Conservation (phyloP, 2,329 filamentous ascomycete species). For the Diplodia scrobiculata region DNA sequence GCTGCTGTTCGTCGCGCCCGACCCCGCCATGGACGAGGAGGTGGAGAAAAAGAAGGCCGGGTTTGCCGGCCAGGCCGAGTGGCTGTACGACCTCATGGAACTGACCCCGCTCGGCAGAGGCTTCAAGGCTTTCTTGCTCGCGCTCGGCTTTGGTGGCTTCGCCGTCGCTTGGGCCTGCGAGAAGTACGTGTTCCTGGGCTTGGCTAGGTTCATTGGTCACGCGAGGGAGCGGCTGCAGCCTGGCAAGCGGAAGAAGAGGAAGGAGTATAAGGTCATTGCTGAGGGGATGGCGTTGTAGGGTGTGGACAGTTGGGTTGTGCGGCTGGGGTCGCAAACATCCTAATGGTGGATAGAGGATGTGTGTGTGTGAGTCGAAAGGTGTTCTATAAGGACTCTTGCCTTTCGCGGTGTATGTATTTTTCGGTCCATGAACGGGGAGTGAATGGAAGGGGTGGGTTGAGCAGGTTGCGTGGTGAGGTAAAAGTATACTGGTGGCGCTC, state of each 20-base stretch:
- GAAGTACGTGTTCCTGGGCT: constrained; percentile 65
- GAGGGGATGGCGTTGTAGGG: constrained; percentile 32
- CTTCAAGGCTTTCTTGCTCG: constrained; percentile 74
- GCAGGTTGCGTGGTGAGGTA: too few species aligned
- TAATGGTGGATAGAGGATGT: too few species aligned
- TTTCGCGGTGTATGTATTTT: too few species aligned
- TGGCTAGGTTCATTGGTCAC: constrained; percentile 69
- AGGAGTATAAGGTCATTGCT: constrained; percentile 78
- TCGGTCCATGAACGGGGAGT: neutral
- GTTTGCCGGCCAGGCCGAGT: constrained; percentile 50
- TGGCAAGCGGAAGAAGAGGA: constrained; percentile 71
- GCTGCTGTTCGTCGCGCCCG: constrained; percentile 58
- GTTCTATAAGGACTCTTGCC: too few species aligned
- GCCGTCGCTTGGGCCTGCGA: constrained; percentile 71
- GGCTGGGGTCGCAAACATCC: too few species aligned
- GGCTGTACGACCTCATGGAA: constrained; percentile 77
- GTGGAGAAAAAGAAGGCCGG: neutral
- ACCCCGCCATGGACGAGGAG: constrained; percentile 50
- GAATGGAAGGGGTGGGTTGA: neutral
- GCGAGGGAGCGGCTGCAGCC: constrained; percentile 60
- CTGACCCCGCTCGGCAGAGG: constrained; percentile 72
- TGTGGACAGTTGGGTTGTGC: neutral
- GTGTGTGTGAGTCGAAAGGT: too few species aligned
- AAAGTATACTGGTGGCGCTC: too few species aligned
- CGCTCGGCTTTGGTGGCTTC: constrained; percentile 70